These are phyloP conservation scores for Ogataea pilisensis DNA, from an alignment of 805 yeast genomes.

Conservation along the genomic window DNA sequence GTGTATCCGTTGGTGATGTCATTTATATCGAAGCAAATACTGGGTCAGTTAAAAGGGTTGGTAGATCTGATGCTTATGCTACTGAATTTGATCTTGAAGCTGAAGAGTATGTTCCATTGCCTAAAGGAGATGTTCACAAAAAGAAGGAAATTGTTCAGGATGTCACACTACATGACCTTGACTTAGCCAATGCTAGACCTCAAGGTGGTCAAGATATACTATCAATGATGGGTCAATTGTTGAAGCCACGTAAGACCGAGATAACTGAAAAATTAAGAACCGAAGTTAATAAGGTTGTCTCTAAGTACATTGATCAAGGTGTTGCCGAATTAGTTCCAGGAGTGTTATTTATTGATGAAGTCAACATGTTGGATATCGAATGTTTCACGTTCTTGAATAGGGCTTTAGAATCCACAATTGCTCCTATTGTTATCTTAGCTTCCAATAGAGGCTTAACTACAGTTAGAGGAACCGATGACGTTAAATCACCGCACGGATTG, in stretches of 20 bases:
- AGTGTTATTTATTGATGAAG: slow-evolving; percentile 96
- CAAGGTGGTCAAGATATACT: slow-evolving; percentile 96
- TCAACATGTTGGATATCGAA: slow-evolving; percentile 96
- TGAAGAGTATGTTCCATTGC: slow-evolving; percentile 95
- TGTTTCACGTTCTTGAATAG: slow-evolving; percentile 93
- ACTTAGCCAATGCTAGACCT: slow-evolving; percentile 94
- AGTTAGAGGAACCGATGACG: slow-evolving; percentile 86
- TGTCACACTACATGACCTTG: slow-evolving; percentile 96
- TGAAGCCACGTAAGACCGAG: slow-evolving; percentile 96
- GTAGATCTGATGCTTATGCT: slow-evolving; percentile 93
- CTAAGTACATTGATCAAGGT: slow-evolving; percentile 98
- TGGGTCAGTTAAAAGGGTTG: slow-evolving; percentile 90
- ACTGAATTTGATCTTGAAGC: slow-evolving; percentile 99
- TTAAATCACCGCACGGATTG: slow-evolving; percentile 92
- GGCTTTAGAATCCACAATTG: slow-evolving; percentile 93
- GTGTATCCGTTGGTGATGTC: slow-evolving; percentile 95
- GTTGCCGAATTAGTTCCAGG: slow-evolving; percentile 98
- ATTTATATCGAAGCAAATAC: slow-evolving; percentile 92
- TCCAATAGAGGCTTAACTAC: slow-evolving; percentile 94
- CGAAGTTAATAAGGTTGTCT: slow-evolving; percentile 94
- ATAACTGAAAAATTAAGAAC: slow-evolving; percentile 93
- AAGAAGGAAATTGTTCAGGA: slow-evolving; percentile 95
- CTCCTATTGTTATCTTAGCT: slow-evolving; percentile 98
- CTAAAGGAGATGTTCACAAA: slow-evolving; percentile 97
- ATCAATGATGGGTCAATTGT: slow-evolving; percentile 96